Evolutionary conservation across 495 filamentous ascomycete species (phyloP).

Genomic region (Talaromyces thailandensis): DNA sequence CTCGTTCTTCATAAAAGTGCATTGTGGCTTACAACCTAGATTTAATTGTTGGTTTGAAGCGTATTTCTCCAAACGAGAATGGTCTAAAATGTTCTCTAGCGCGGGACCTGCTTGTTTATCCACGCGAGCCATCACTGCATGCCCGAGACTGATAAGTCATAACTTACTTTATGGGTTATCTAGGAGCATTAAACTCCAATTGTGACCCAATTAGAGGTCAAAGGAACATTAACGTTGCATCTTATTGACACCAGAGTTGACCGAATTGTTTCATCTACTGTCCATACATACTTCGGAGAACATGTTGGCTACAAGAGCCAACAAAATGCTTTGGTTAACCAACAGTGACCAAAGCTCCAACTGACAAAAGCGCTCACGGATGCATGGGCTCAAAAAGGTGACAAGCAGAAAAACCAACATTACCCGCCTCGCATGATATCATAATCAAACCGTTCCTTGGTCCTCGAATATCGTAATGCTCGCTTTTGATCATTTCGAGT

Average conservation of each 20-base stretch:
- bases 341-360: not conserved
- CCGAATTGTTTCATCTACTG: not conserved
- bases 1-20: not conserved
- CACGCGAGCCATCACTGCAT: not conserved
- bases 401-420: not conserved
- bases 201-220: not conserved
- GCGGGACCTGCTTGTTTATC: not conserved
- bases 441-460: not conserved
- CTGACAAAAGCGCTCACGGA: not conserved
- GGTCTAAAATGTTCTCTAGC: not conserved
- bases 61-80: not conserved
- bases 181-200: not conserved
- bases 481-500: not conserved
- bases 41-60: not conserved
- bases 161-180: not conserved
- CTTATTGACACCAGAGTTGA: not conserved
- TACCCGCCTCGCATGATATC: not conserved
- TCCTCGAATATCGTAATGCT: not conserved
- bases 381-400: not conserved
- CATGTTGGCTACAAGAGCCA: not conserved
- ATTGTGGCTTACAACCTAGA: not conserved
- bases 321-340: not conserved
- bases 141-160: too few species aligned
- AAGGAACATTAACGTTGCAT: conserved; percentile 3
- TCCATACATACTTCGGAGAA: not conserved